A percentile compares a stretch with the other conserved stretches of the same genome.
phyloP scores from a whole-genome alignment of 495 filamentous ascomycete genomes.

The Lasiosphaeria hispida region DNA sequence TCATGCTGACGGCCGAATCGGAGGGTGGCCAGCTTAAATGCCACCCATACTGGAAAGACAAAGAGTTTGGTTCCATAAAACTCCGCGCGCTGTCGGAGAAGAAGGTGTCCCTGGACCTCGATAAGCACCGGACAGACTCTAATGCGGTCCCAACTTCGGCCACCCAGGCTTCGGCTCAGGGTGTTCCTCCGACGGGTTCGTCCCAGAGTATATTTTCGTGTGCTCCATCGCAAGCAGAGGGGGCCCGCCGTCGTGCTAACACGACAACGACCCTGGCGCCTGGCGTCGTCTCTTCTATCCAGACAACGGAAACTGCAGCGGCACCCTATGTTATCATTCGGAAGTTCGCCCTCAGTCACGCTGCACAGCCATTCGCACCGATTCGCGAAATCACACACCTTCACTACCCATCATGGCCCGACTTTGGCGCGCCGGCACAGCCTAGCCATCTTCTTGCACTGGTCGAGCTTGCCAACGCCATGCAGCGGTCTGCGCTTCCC shows the following conservation, averaged over 20 bases:
- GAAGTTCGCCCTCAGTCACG: conserved; percentile 80
- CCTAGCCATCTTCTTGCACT: conserved; percentile 80
- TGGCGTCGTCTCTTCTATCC: conserved; percentile 25
- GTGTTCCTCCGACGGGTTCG: conserved; percentile 1
- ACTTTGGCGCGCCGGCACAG: conserved; percentile 91
- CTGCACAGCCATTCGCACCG: conserved; percentile 73
- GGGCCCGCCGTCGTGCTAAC: conserved; percentile 44
- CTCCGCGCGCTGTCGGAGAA: conserved; percentile 77
- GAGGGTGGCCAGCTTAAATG: conserved; percentile 95
- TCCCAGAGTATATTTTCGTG: conserved; percentile 4
- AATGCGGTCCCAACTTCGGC: conserved; percentile 23
- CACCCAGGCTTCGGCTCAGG: conserved; percentile 23
- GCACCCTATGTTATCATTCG: conserved; percentile 77
- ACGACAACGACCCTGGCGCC: conserved; percentile 34
- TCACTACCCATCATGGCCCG: conserved; percentile 92
- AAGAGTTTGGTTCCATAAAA: conserved; percentile 74
- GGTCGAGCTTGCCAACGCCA: conserved; percentile 78
- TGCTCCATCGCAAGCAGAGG: conserved; percentile 13
- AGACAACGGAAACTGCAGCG: conserved; percentile 36
- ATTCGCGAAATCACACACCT: conserved; percentile 93
- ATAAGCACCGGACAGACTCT: conserved; percentile 41
- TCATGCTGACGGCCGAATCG: conserved; percentile 93
- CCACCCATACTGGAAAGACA: conserved; percentile 86
- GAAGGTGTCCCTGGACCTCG: conserved; percentile 69
- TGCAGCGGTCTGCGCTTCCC: conserved; percentile 46